Conservation (phyloP, 495 filamentous ascomycete genomes). For the Daldinia caldariorum region DNA sequence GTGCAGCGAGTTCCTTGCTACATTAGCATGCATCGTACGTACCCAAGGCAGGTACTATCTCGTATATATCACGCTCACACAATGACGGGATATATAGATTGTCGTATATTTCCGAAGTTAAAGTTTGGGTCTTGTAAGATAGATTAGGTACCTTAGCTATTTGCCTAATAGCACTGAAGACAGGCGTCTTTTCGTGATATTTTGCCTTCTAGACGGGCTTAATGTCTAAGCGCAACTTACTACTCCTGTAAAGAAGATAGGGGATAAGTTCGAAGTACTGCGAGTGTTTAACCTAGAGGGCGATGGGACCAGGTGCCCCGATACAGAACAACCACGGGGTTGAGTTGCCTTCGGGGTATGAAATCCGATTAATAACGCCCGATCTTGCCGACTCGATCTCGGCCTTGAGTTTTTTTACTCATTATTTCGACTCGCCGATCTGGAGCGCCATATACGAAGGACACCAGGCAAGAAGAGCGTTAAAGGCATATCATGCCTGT, state of each 20-base stretch:
- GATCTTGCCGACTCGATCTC: constrained; percentile 26
- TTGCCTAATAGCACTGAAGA: constrained; percentile 22
- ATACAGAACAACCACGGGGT: constrained; percentile 35
- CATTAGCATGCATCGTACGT: constrained; percentile 20
- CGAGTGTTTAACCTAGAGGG: constrained; percentile 2
- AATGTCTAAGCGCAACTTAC: not conserved
- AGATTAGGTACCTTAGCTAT: not conserved
- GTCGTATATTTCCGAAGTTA: constrained; percentile 9
- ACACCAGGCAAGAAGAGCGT: constrained; percentile 22
- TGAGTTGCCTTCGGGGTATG: constrained; percentile 35
- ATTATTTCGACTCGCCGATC: constrained; percentile 30
- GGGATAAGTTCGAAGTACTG: constrained; percentile 1
- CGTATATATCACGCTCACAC: constrained; percentile 17
- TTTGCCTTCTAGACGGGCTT: not conserved
- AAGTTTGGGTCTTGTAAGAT: constrained; percentile 1
- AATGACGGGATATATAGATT: constrained; percentile 19
- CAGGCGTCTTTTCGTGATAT: not conserved
- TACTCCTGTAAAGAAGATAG: not conserved
- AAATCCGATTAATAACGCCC: constrained; percentile 31
- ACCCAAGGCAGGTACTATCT: constrained; percentile 1
- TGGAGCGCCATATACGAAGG: constrained; percentile 39
- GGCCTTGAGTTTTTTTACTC: constrained; percentile 32
- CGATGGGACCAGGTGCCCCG: constrained; percentile 31
- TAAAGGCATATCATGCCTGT: constrained; percentile 24
- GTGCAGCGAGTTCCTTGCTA: constrained; percentile 35